phyloP scores from a whole-genome alignment of 768 basidiomycete genomes.

The Mycena floridula region DNA sequence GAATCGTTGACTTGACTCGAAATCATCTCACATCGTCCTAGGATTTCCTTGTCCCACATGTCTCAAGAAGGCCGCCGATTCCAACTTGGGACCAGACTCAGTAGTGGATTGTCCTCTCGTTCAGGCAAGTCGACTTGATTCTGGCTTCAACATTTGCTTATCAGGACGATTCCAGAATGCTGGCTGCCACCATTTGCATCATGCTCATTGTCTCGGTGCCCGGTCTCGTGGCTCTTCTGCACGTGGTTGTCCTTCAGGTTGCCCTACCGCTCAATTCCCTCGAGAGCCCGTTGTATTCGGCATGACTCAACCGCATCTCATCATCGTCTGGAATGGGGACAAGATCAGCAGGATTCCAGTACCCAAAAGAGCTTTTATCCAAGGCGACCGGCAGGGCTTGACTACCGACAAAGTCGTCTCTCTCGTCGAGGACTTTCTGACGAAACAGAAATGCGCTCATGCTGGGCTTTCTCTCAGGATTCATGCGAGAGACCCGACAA shows the following conservation, averaged over 20 bases:
- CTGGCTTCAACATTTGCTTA: not conserved
- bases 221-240: not conserved
- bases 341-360: conserved; percentile 18
- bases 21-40: conserved; percentile 1
- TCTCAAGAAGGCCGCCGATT: conserved; percentile 5
- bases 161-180: conserved; percentile 14
- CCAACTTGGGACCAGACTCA: conserved; percentile 6
- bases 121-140: conserved; percentile 7
- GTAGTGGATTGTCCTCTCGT: conserved; percentile 18
- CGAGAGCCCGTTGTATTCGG: conserved; percentile 14
- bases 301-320: conserved; percentile 9
- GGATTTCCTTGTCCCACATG: conserved; percentile 21
- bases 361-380: not conserved
- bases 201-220: conserved; percentile 20
- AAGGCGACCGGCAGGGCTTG: not conserved
- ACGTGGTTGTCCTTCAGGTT: conserved; percentile 19
- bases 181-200: conserved; percentile 20
- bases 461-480: conserved; percentile 14
- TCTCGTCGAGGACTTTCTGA: conserved; percentile 13
- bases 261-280: conserved; percentile 9
- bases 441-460: conserved; percentile 1
- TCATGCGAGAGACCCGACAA: conserved; percentile 14
- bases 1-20: not conserved
- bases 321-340: conserved; percentile 19
- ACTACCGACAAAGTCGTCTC: conserved; percentile 8